phyloP scores from a whole-genome alignment of 441 rosid genomes.

The Daphne laureola region DNA sequence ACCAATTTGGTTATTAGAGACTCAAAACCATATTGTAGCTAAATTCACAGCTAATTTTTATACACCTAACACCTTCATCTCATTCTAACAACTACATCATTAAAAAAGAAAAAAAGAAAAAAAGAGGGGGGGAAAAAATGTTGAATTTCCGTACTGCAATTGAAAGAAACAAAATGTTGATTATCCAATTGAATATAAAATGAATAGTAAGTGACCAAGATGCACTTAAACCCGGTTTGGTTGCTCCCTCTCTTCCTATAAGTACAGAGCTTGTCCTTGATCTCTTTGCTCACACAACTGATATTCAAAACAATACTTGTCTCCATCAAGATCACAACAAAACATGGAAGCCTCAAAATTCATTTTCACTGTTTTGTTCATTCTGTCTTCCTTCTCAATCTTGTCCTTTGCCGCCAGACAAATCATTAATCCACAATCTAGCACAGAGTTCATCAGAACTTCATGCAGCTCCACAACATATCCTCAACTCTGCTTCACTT shows the following conservation, averaged over 20 bases:
- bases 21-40: too few species aligned
- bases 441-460: constrained; percentile 51
- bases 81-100: too few species aligned
- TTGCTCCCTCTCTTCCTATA: constrained; percentile 1
- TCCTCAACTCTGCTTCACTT: constrained; percentile 51
- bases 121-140: too few species aligned
- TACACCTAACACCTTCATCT: too few species aligned
- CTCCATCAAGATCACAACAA: background rate
- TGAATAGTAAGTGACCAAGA: too few species aligned
- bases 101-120: too few species aligned
- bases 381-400: constrained; percentile 13
- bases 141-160: too few species aligned
- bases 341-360: constrained; percentile 18
- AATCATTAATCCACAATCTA: constrained; percentile 13
- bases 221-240: background rate
- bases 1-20: too few species aligned
- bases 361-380: constrained; percentile 8
- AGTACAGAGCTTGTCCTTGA: constrained; percentile 3
- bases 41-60: too few species aligned
- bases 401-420: constrained; percentile 21
- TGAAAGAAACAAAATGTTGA: too few species aligned
- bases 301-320: background rate
- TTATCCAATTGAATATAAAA: too few species aligned
- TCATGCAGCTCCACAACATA: constrained; percentile 58
- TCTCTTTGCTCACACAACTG: constrained; percentile 13